A percentile compares a stretch with the other conserved stretches of the same genome.
These are phyloP conservation scores for Sclerotinia subarctica DNA, from an alignment of 2,329 filamentous ascomycete genomes.

Conservation along the genomic window DNA sequence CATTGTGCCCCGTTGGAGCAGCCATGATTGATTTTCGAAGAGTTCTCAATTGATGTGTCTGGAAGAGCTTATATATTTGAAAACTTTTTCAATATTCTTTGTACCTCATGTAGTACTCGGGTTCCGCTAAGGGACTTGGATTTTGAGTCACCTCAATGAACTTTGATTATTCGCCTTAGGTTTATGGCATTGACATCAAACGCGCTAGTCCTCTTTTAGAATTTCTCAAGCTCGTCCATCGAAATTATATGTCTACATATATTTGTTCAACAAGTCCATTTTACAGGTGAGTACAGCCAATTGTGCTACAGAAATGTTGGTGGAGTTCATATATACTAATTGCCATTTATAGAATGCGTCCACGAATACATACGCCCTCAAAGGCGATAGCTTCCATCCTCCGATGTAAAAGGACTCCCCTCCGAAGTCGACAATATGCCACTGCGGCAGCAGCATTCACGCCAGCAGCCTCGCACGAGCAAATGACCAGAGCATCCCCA, in stretches of 20 bases:
- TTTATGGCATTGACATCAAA: neutral
- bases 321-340: slow-evolving; percentile 2
- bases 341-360: slow-evolving; percentile 46
- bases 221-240: slow-evolving; percentile 25
- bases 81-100: neutral
- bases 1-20: slow-evolving; percentile 27
- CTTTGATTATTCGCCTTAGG: neutral
- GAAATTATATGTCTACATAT: slow-evolving; percentile 6
- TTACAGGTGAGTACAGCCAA: slow-evolving; percentile 22
- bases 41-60: neutral
- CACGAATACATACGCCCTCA: slow-evolving; percentile 42
- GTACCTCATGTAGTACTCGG: neutral
- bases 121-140: neutral
- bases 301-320: neutral
- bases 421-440: slow-evolving; percentile 46
- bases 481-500: slow-evolving; percentile 44
- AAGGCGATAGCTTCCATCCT: slow-evolving; percentile 35
- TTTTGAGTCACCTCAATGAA: slow-evolving; percentile 13
- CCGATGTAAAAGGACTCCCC: slow-evolving; percentile 40
- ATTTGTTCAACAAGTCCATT: slow-evolving; percentile 16
- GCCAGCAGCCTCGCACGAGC: slow-evolving; percentile 46
- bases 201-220: slow-evolving; percentile 29
- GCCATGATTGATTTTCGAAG: slow-evolving; percentile 26
- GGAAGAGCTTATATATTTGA: neutral
- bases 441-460: slow-evolving; percentile 51